Base-by-base conservation (phyloP, 1,284 basidiomycete species). In the Kalmanozyma brasiliensis region DNA sequence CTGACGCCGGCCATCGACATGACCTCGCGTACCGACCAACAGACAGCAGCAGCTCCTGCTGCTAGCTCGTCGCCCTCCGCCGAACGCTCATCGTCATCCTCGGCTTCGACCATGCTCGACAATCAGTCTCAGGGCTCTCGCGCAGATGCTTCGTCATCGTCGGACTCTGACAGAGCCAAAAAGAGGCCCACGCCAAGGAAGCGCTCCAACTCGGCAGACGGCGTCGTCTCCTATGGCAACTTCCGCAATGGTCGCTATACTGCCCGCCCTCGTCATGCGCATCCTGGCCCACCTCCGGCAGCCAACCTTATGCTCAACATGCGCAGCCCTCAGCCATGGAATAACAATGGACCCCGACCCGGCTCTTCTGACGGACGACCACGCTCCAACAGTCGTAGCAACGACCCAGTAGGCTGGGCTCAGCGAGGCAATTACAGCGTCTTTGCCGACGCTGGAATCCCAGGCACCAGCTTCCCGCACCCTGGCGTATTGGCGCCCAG, bases 401-500 rank as follows among this genome's bases (percentile, higher is more conserved):
- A 60, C n/a, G 52, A 60, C 22, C 43, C 52, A 1, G 23, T 48
- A 1, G 34, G 47, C 11, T 61, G 57, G 58, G 17, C 58, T 3
- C 44, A 56, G 22, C 40, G 58, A 6, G 48, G 38, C 4, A 49
- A 34, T 1, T n/a, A 52, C 4, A 60, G 40, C 36, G 26, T 49
- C 20, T 67, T 67, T 41, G 58, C 58, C 19, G 64, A 67, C 14
- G 9, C 48, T 2, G 45, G 48, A 1, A 58, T 58, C 20, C 64
- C 64, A 2, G 64, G 64, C 11, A 67, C 52, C 5, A 67, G 52
- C 40, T 58, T 67, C 37, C 58, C 64, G 5, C 64, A 67, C 52
- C 64, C 64, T 2, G 38, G 37, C 11, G 49, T 57, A 16, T 37
- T 57, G 26, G 52, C 44, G 5, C 22, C 48, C 2, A 36, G 26